Percentiles rank a stretch among this genome's conserved stretches.
Evolutionary conservation across 1,284 basidiomycete genomes (phyloP).

Genomic region (Tilletiaria anomala): DNA sequence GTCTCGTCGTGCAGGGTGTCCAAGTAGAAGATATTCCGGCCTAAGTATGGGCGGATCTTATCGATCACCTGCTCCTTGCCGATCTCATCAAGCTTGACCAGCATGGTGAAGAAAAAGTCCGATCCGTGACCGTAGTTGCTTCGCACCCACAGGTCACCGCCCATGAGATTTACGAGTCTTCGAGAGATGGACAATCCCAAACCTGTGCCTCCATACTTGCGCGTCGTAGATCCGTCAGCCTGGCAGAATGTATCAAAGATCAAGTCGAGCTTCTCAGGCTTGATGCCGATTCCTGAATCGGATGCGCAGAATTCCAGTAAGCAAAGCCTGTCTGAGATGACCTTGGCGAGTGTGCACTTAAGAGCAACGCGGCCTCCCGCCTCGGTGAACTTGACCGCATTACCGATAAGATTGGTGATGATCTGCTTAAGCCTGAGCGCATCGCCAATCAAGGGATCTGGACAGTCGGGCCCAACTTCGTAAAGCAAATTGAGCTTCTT

Average conservation of each 20-base stretch:
- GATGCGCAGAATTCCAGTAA: slow-evolving; percentile 93
- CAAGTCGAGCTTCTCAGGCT: slow-evolving; percentile 92
- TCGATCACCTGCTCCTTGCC: slow-evolving; percentile 25
- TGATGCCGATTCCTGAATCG: slow-evolving; percentile 97
- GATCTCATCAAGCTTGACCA: slow-evolving; percentile 35
- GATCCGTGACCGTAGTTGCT: slow-evolving; percentile 73
- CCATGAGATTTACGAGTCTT: slow-evolving; percentile 90
- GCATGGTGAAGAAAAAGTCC: slow-evolving; percentile 91
- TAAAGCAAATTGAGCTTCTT: slow-evolving; percentile 94
- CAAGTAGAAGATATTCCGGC: slow-evolving; percentile 58
- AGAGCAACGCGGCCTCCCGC: slow-evolving; percentile 77
- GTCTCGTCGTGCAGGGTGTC: slow-evolving; percentile 68
- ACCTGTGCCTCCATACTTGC: slow-evolving; percentile 92
- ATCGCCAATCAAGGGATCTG: slow-evolving; percentile 92
- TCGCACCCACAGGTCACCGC: slow-evolving; percentile 97
- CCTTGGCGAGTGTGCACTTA: slow-evolving; percentile 57
- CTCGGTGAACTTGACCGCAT: slow-evolving; percentile 56
- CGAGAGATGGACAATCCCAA: slow-evolving; percentile 60
- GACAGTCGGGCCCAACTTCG: slow-evolving; percentile 87
- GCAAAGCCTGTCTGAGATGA: slow-evolving; percentile 56
- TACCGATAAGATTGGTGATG: slow-evolving; percentile 35
- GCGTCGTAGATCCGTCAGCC: slow-evolving; percentile 58
- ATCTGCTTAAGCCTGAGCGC: slow-evolving; percentile 55
- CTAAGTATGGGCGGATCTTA: slow-evolving; percentile 33
- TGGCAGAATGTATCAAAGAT: slow-evolving; percentile 99